These are phyloP conservation scores for Aspergillus jensenii DNA, from an alignment of 2,329 filamentous ascomycete genomes.

Conservation along the genomic window DNA sequence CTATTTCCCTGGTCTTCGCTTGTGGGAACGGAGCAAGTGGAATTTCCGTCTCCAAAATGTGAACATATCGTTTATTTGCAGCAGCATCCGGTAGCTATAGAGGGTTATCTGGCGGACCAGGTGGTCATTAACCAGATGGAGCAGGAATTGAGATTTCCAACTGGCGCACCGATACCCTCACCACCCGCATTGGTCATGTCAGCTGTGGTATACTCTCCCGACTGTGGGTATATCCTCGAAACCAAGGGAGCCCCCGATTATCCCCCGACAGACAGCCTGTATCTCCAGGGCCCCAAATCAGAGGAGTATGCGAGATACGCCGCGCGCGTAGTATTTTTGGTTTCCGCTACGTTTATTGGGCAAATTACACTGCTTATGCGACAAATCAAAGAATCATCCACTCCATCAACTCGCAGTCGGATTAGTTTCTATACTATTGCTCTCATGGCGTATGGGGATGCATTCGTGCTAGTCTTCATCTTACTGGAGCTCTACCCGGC, in stretches of 20 bases:
- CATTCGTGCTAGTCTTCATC: slow-evolving; percentile 57
- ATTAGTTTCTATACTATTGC: slow-evolving; percentile 65
- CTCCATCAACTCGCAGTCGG: slow-evolving; percentile 63
- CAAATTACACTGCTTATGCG: slow-evolving; percentile 59
- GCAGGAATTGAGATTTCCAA: slow-evolving; percentile 59
- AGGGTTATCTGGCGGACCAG: slow-evolving; percentile 29
- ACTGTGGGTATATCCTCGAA: slow-evolving; percentile 65
- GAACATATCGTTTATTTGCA: slow-evolving; percentile 88
- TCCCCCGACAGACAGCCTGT: slow-evolving; percentile 50
- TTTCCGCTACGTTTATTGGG: slow-evolving; percentile 49
- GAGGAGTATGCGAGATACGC: slow-evolving; percentile 56
- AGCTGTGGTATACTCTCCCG: slow-evolving; percentile 62
- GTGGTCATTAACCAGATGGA: slow-evolving; percentile 54
- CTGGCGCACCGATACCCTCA: slow-evolving; percentile 54
- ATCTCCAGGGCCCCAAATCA: slow-evolving; percentile 57
- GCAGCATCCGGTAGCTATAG: slow-evolving; percentile 44
- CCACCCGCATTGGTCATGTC: slow-evolving; percentile 58
- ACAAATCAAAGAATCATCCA: slow-evolving; percentile 65
- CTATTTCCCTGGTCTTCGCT: slow-evolving; percentile 75
- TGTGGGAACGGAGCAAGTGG: slow-evolving; percentile 49
- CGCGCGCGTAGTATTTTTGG: slow-evolving; percentile 54
- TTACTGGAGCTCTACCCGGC: slow-evolving; percentile 57
- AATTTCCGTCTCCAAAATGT: slow-evolving; percentile 69
- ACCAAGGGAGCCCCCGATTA: slow-evolving; percentile 59
- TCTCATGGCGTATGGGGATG: slow-evolving; percentile 62